Evolutionary conservation across 1,284 basidiomycete genomes (phyloP).

Genomic region (Apiotrichum laibachii): DNA sequence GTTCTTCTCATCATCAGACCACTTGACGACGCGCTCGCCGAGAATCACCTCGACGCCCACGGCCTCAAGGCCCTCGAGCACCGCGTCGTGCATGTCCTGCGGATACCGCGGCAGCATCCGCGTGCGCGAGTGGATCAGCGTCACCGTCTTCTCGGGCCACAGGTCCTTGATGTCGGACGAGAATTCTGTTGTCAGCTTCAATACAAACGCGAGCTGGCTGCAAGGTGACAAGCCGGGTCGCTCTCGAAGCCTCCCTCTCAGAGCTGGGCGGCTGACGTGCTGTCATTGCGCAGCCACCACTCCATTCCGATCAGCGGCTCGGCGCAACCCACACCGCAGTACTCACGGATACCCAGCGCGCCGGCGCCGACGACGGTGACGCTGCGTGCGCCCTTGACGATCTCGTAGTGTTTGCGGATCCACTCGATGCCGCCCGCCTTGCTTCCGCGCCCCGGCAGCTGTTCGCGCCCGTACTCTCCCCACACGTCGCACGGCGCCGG

Average conservation of each 20-base stretch:
- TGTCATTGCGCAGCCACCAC: background rate
- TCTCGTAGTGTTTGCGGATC: conserved; percentile 29
- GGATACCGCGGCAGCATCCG: conserved; percentile 53
- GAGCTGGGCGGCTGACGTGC: too few relatives aligned
- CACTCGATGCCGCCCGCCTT: conserved; percentile 38
- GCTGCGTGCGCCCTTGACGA: conserved; percentile 47
- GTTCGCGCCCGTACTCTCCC: conserved; percentile 30
- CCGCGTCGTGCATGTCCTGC: conserved; percentile 48
- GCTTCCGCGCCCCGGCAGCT: conserved; percentile 29
- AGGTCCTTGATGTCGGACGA: conserved; percentile 53
- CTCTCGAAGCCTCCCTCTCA: too few relatives aligned
- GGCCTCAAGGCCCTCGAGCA: conserved; percentile 40
- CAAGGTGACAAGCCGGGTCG: too few relatives aligned
- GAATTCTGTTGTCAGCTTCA: conserved; percentile 41
- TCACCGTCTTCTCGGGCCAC: conserved; percentile 52
- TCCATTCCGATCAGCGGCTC: background rate
- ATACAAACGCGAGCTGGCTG: too few relatives aligned
- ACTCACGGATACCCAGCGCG: conserved; percentile 55
- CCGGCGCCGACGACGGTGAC: conserved; percentile 53
- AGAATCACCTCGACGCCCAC: conserved; percentile 52
- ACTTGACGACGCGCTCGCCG: conserved; percentile 49
- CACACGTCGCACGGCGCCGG: conserved; percentile 51
- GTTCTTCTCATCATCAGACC: conserved; percentile 27
- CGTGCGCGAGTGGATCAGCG: conserved; percentile 53
- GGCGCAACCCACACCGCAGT: background rate